These are phyloP conservation scores for Blastosporella zonata DNA, from an alignment of 1,284 basidiomycete species.

Conservation along the genomic window DNA sequence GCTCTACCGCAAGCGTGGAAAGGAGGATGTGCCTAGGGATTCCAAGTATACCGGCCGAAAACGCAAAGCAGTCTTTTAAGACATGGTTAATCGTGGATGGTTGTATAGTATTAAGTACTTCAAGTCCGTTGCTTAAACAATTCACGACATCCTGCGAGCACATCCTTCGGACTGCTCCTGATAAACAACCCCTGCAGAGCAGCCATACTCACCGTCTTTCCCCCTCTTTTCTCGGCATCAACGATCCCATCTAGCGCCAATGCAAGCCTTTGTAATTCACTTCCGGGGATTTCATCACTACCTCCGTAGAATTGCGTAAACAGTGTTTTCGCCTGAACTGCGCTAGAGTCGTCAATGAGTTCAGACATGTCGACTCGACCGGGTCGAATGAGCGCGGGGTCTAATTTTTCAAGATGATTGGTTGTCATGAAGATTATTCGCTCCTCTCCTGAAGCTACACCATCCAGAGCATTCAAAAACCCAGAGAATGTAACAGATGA, in stretches of 20 bases:
- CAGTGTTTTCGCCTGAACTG: conserved; percentile 76
- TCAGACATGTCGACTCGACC: conserved; percentile 90
- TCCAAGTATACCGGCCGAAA: conserved; percentile 82
- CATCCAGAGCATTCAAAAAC: conserved; percentile 95
- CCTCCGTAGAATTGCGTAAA: conserved; percentile 85
- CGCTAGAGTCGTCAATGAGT: conserved; percentile 85
- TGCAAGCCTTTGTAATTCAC: conserved; percentile 49
- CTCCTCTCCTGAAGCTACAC: conserved; percentile 95
- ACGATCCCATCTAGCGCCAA: conserved; percentile 52
- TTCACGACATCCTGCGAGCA: conserved; percentile 52
- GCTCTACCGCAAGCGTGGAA: conserved; percentile 80
- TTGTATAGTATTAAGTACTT: conserved; percentile 8
- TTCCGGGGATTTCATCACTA: conserved; percentile 32
- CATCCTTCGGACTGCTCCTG: conserved; percentile 62
- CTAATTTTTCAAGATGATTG: conserved; percentile 85
- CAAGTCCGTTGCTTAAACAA: conserved; percentile 42
- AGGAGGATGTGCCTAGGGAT: conserved; percentile 75
- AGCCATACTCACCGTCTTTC: conserved; percentile 84
- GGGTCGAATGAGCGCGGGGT: conserved; percentile 92
- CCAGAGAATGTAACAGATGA: conserved; percentile 97
- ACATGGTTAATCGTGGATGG: conserved; percentile 5
- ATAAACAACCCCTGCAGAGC: conserved; percentile 93
- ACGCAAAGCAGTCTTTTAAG: conserved; percentile 64
- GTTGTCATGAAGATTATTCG: conserved; percentile 99
- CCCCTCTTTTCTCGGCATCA: conserved; percentile 46